Evolutionary conservation across 305 asterid species (phyloP).

Genomic region (Salvia sclarea): DNA sequence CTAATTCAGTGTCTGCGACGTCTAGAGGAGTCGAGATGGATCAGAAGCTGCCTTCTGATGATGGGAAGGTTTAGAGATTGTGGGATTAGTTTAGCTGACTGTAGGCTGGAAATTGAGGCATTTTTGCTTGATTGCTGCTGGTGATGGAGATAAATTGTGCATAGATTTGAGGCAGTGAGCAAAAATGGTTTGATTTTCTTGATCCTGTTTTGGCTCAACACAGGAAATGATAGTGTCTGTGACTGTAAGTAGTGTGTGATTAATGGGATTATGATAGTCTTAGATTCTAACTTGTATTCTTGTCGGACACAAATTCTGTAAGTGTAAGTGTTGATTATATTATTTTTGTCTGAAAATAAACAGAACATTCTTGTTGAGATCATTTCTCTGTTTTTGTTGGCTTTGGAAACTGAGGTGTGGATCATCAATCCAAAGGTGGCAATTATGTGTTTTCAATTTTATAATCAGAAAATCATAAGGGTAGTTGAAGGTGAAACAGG

Average conservation of each 20-base stretch:
- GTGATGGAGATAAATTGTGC: slow-evolving; percentile 21
- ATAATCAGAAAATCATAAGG: neutral
- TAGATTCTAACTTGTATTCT: slow-evolving; percentile 29
- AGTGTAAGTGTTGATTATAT: neutral
- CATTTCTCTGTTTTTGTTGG: neutral
- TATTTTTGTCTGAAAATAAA: slow-evolving; percentile 30
- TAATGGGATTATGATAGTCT: slow-evolving; percentile 28
- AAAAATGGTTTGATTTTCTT: slow-evolving; percentile 6
- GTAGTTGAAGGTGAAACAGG: neutral
- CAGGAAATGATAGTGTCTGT: slow-evolving; percentile 8
- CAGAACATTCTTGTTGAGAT: slow-evolving; percentile 10
- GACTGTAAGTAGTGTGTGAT: slow-evolving; percentile 35
- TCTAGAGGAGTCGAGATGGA: slow-evolving; percentile 36
- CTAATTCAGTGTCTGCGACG: slow-evolving; percentile 52
- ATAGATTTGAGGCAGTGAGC: slow-evolving; percentile 25
- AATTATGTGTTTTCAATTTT: neutral
- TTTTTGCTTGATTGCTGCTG: neutral
- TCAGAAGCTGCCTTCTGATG: slow-evolving; percentile 46
- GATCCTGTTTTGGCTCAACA: slow-evolving; percentile 29
- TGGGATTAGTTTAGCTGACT: slow-evolving; percentile 27
- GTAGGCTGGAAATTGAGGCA: slow-evolving; percentile 19
- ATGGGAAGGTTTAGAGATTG: slow-evolving; percentile 54
- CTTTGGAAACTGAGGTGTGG: neutral
- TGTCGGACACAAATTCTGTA: slow-evolving; percentile 19
- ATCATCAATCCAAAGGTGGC: neutral